These are phyloP conservation scores for Sphagnum tenellum DNA, from an alignment of 225 moss, liverwort and hornwort species.

Conservation along the genomic window DNA sequence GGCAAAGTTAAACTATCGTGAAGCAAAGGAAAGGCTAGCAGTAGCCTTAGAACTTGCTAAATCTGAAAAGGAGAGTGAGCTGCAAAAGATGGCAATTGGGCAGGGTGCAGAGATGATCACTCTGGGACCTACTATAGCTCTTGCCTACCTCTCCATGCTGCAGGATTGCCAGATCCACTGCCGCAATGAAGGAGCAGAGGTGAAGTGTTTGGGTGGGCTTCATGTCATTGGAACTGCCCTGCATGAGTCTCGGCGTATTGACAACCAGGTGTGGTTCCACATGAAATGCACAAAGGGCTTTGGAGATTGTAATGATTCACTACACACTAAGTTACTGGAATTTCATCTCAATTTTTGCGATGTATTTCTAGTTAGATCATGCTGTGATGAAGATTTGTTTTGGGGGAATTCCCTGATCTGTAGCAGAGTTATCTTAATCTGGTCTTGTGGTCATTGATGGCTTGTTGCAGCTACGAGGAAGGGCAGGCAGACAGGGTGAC, in stretches of 20 bases:
- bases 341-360: too few relatives aligned
- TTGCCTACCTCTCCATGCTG: conserved; percentile 73
- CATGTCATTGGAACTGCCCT: conserved; percentile 93
- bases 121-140: conserved; percentile 52
- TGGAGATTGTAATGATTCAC: too few relatives aligned
- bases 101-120: conserved; percentile 45
- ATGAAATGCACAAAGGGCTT: neutral
- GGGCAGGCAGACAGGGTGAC: conserved; percentile 98
- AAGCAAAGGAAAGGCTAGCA: conserved; percentile 65
- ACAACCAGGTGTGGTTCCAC: conserved; percentile 61
- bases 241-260: conserved; percentile 93
- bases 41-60: conserved; percentile 72
- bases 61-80: conserved; percentile 43
- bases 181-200: conserved; percentile 74
- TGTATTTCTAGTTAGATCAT: too few relatives aligned
- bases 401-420: neutral
- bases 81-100: conserved; percentile 44
- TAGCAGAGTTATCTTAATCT: neutral
- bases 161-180: conserved; percentile 82
- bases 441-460: neutral
- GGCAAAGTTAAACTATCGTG: conserved; percentile 59
- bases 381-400: too few relatives aligned
- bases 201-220: conserved; percentile 83
- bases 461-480: conserved; percentile 33
- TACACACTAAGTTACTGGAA: neutral